Percentiles rank a stretch among this genome's conserved stretches.
Conservation (phyloP, 2,329 filamentous ascomycete genomes). For the Fusarium goolgardi region DNA sequence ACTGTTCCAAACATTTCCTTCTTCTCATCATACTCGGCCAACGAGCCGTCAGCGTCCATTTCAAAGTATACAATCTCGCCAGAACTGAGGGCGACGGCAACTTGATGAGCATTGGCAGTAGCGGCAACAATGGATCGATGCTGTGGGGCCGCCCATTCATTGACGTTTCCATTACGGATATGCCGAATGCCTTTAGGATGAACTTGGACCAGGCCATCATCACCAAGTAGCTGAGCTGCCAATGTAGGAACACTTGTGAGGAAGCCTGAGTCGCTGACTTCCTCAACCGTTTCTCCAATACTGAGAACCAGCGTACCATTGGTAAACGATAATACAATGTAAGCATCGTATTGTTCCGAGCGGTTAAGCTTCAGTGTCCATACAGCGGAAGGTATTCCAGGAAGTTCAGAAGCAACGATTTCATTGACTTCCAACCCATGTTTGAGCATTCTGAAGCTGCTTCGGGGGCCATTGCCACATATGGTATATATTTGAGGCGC, state of each 20-base stretch:
- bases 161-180: conserved; percentile 81
- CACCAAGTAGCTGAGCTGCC: conserved; percentile 92
- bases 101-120: conserved; percentile 91
- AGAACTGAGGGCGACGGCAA: conserved; percentile 92
- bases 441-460: conserved; percentile 90
- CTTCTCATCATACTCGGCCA: conserved; percentile 95
- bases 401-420: conserved; percentile 93
- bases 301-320: conserved; percentile 92
- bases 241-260: conserved; percentile 88
- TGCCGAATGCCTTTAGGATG: conserved; percentile 97
- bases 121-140: conserved; percentile 96
- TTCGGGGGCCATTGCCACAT: conserved; percentile 87
- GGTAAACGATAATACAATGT: conserved; percentile 93
- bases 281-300: conserved; percentile 96
- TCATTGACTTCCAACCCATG: conserved; percentile 94
- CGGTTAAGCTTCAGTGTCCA: conserved; percentile 93
- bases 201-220: conserved; percentile 92
- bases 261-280: conserved; percentile 94
- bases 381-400: conserved; percentile 87
- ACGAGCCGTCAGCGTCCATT: conserved; percentile 89
- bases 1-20: conserved; percentile 96
- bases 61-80: conserved; percentile 99
- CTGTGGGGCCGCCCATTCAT: conserved; percentile 93
- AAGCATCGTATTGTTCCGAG: conserved; percentile 87
- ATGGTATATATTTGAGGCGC: conserved; percentile 96